Evolutionary conservation across 139 green algal genomes (phyloP).

Genomic region (Coelastrella sp.): DNA sequence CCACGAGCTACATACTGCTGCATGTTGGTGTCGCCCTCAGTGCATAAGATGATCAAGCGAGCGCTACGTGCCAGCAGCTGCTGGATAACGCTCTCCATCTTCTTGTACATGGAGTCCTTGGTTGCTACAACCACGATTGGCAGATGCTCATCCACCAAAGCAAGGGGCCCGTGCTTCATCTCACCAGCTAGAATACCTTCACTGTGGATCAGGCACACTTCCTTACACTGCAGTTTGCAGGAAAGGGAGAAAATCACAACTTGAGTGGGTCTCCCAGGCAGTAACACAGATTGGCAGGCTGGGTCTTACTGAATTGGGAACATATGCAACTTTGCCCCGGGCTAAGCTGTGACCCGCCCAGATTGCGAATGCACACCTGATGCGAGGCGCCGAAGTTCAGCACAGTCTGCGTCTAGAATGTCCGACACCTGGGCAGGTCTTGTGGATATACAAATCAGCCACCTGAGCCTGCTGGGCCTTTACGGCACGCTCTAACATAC

Average conservation of each 20-base stretch:
- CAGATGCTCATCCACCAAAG: conserved; percentile 95
- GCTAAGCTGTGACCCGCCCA: too few species aligned
- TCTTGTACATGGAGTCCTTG: conserved; percentile 77
- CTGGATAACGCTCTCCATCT: conserved; percentile 94
- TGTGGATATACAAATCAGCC: too few species aligned
- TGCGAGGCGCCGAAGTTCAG: too few species aligned
- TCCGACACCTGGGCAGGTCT: too few species aligned
- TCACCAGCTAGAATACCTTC: conserved; percentile 99
- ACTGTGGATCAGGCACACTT: conserved; percentile 95
- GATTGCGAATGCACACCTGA: too few species aligned
- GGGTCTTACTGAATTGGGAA: too few species aligned
- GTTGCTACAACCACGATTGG: conserved; percentile 96
- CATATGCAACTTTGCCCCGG: too few species aligned
- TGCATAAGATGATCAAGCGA: conserved; percentile 91
- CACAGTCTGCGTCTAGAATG: too few species aligned
- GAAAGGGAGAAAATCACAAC: neutral
- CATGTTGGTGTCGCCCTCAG: conserved; percentile 66
- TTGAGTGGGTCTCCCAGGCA: too few species aligned
- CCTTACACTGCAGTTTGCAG: conserved; percentile 78
- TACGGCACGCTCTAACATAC: conserved; percentile 29
- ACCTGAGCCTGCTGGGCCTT: too few species aligned
- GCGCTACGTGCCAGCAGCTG: conserved; percentile 88
- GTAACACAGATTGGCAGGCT: too few species aligned
- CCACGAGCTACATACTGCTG: conserved; percentile 17
- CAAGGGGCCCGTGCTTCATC: conserved; percentile 99